A percentile compares a stretch with the other conserved stretches of the same genome.
phyloP scores from a whole-genome alignment of 1,284 basidiomycete genomes.

The Takashimella tepidaria region DNA sequence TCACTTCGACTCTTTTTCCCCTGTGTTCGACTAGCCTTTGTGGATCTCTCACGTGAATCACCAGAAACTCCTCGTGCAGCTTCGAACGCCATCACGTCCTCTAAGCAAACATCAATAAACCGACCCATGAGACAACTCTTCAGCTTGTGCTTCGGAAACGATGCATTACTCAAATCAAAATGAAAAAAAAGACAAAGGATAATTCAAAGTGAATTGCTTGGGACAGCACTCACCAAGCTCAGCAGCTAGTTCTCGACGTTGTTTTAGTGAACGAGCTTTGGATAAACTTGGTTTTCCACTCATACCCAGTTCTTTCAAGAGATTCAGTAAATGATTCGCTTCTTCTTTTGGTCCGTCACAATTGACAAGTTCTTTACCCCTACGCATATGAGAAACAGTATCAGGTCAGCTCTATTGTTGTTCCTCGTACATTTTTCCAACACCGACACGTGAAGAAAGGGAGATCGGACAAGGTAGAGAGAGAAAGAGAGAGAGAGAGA shows the following conservation, averaged over 20 bases:
- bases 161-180: not conserved
- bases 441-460: not conserved
- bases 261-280: conserved; percentile 68
- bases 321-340: conserved; percentile 59
- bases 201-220: not conserved
- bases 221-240: conserved; percentile 60
- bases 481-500: not conserved
- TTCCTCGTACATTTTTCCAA: no score
- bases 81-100: conserved; percentile 48
- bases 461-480: not conserved
- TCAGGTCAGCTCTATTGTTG: no score
- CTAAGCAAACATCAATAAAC: conserved; percentile 22
- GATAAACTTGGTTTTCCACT: conserved; percentile 67
- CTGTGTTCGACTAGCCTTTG: conserved; percentile 7
- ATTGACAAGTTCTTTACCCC: conserved; percentile 62
- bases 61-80: conserved; percentile 31
- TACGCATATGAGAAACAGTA: no score
- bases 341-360: conserved; percentile 42
- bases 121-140: not conserved
- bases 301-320: conserved; percentile 72
- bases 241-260: conserved; percentile 65
- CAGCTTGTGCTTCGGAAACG: not conserved
- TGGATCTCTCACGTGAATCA: conserved; percentile 8
- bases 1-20: conserved; percentile 2
- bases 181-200: not conserved